These are phyloP conservation scores for Haplographium delicatum DNA, from an alignment of 495 filamentous ascomycete species.

Conservation along the genomic window DNA sequence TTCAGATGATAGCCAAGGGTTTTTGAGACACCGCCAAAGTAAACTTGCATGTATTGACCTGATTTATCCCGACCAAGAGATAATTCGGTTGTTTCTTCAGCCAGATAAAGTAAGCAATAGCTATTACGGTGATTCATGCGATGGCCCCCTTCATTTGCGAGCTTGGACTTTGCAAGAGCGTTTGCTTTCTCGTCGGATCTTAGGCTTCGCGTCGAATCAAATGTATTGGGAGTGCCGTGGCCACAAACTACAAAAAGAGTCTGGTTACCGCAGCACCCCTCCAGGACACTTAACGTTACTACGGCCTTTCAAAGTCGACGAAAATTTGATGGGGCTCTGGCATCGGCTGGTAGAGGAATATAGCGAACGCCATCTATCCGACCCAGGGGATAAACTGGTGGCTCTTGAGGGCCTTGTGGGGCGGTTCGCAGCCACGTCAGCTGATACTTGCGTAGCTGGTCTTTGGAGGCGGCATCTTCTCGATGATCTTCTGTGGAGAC, in stretches of 20 bases:
- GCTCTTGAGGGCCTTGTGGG: constrained; percentile 27
- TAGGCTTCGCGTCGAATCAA: constrained; percentile 6
- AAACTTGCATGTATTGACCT: background rate
- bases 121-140: constrained; percentile 1
- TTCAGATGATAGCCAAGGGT: background rate
- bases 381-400: constrained; percentile 29
- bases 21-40: background rate
- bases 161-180: constrained; percentile 21
- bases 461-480: constrained; percentile 18
- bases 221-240: constrained; percentile 11
- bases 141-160: constrained; percentile 1
- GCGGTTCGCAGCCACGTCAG: constrained; percentile 6
- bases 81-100: background rate
- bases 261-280: constrained; percentile 12
- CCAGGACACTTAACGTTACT: background rate
- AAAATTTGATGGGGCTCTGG: background rate
- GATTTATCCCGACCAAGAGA: background rate
- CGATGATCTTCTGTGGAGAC: background rate
- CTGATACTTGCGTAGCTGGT: constrained; percentile 2
- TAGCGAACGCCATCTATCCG: constrained; percentile 23
- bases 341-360: constrained; percentile 25
- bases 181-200: constrained; percentile 12
- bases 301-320: background rate
- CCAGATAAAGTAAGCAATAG: background rate
- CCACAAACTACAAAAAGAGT: constrained; percentile 6